Evolutionary conservation across 140 eudicot species (phyloP).

Genomic region (Ambrosia hybrid): DNA sequence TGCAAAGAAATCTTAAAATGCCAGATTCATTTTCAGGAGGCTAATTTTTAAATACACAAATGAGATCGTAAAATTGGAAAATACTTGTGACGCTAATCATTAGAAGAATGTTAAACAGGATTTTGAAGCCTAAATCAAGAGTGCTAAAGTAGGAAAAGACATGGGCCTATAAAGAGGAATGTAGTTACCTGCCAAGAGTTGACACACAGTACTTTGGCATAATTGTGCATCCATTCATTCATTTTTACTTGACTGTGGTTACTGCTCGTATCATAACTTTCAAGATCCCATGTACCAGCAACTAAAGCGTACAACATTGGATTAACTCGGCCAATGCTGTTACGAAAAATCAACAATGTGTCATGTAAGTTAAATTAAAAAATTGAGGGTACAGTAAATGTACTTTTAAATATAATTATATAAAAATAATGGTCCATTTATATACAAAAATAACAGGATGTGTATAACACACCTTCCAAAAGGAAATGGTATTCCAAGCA

Average conservation of each 20-base stretch:
- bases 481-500: conserved; percentile 96
- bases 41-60: background rate
- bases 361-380: background rate
- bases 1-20: background rate
- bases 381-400: background rate
- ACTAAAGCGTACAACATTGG: conserved; percentile 72
- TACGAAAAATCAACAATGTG: conserved; percentile 21
- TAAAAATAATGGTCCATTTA: conserved; percentile 1
- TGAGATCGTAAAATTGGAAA: background rate
- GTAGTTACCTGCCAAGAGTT: conserved; percentile 94
- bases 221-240: conserved; percentile 71
- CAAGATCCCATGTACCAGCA: conserved; percentile 66
- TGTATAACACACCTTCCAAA: conserved; percentile 80
- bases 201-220: conserved; percentile 74
- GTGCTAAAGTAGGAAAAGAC: background rate
- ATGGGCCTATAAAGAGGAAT: background rate
- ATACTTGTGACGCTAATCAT: background rate
- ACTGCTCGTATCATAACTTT: conserved; percentile 30
- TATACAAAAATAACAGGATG: conserved; percentile 12
- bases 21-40: background rate
- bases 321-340: conserved; percentile 90
- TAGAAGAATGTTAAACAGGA: background rate
- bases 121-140: background rate
- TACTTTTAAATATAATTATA: background rate
- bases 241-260: conserved; percentile 25